A percentile compares a stretch with the other conserved stretches of the same genome.
These are phyloP conservation scores for Coffea canephora DNA, from an alignment of 257 asterid genomes.

Conservation along the genomic window DNA sequence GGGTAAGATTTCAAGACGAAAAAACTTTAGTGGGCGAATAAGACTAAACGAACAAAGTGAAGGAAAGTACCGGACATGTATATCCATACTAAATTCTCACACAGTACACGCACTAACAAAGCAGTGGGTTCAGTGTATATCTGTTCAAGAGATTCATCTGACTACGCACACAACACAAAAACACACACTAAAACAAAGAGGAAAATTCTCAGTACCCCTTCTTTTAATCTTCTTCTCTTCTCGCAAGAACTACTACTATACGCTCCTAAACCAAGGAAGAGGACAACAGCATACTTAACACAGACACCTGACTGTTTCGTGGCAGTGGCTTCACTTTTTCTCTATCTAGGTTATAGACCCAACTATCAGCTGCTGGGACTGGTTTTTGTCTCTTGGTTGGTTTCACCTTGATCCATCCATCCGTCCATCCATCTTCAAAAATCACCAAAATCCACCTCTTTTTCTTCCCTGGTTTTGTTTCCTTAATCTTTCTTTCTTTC, in stretches of 20 bases:
- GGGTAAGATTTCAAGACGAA: neutral
- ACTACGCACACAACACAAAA: neutral
- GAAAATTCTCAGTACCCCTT: neutral
- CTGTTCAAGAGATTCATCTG: conserved; percentile 8
- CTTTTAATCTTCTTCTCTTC: neutral
- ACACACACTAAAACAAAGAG: neutral
- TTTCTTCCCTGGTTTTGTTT: neutral
- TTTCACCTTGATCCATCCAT: conserved; percentile 13
- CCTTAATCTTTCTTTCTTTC: neutral
- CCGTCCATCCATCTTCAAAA: conserved; percentile 13
- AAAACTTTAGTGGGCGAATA: neutral
- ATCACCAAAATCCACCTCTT: conserved; percentile 21
- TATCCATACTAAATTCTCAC: conserved; percentile 1
- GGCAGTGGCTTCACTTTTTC: conserved; percentile 10
- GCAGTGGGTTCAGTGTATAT: neutral
- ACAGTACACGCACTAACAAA: neutral
- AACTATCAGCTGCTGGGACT: neutral
- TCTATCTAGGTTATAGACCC: conserved; percentile 14
- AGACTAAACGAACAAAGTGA: neutral
- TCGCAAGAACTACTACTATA: neutral
- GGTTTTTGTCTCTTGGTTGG: conserved; percentile 1
- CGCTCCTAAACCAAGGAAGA: neutral
- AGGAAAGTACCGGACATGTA: neutral
- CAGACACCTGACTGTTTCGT: conserved; percentile 4
- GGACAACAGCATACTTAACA: conserved; percentile 1